Evolutionary conservation across 1,139 yeast species (phyloP).

Genomic region (Blastobotrys ciferrii): DNA sequence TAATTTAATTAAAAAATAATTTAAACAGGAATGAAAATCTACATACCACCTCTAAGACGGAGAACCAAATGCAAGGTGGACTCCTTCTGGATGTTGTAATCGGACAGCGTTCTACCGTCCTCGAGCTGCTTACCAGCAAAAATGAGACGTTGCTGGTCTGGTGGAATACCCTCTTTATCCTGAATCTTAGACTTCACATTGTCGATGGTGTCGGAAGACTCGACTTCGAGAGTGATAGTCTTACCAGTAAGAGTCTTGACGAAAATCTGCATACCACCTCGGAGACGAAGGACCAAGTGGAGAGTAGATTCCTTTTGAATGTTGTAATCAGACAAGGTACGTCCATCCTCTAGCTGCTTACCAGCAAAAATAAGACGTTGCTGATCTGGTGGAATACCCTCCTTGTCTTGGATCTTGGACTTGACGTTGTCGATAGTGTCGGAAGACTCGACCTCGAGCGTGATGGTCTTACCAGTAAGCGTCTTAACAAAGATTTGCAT

Average conservation of each 20-base stretch:
- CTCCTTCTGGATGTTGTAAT: slow-evolving; percentile 94
- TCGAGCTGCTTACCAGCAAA: too few species aligned
- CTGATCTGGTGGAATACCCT: slow-evolving; percentile 92
- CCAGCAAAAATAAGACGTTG: slow-evolving; percentile 84
- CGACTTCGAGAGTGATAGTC: too few species aligned
- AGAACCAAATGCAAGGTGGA: slow-evolving; percentile 83
- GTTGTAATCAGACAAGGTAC: slow-evolving; percentile 99
- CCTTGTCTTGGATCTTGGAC: slow-evolving; percentile 92
- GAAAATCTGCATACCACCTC: slow-evolving; percentile 88
- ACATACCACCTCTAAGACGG: slow-evolving; percentile 93
- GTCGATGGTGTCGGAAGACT: too few species aligned
- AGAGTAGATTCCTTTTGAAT: slow-evolving; percentile 99
- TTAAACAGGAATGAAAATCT: slow-evolving; percentile 48
- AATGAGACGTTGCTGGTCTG: too few species aligned
- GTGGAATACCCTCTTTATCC: too few species aligned
- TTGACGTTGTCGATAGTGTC: slow-evolving; percentile 94
- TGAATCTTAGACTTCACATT: too few species aligned
- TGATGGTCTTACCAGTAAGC: slow-evolving; percentile 75
- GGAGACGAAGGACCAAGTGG: slow-evolving; percentile 95
- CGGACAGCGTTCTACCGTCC: slow-evolving; percentile 90
- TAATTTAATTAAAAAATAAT: slow-evolving; percentile 1
- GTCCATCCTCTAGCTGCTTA: slow-evolving; percentile 84
- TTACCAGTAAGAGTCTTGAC: slow-evolving; percentile 79
- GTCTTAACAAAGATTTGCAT: slow-evolving; percentile 79
- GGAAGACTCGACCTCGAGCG: slow-evolving; percentile 91